phyloP scores from a whole-genome alignment of 1,284 basidiomycete species.

The Moesziomyces sp. region DNA sequence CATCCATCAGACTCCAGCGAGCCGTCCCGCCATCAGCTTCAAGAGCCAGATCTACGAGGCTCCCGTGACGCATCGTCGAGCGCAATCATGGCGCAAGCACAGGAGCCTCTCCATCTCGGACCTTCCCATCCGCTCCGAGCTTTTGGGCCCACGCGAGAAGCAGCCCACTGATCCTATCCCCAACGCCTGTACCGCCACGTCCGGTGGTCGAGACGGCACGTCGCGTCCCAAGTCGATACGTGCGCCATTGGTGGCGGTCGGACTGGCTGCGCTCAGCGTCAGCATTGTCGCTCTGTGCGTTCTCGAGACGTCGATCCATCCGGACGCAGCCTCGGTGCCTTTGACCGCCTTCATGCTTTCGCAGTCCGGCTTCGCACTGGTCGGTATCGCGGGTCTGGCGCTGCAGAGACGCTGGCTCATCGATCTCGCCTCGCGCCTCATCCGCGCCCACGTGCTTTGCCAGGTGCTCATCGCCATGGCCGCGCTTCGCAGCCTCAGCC shows the following conservation, averaged over 20 bases:
- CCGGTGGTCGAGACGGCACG: slow-evolving; percentile 4
- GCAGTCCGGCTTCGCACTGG: slow-evolving; percentile 43
- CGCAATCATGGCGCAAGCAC: slow-evolving; percentile 38
- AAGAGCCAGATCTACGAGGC: slow-evolving; percentile 31
- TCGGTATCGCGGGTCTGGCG: slow-evolving; percentile 35
- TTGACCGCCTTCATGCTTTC: slow-evolving; percentile 51
- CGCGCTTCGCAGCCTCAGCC: slow-evolving; percentile 38
- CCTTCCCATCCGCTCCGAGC: slow-evolving; percentile 10
- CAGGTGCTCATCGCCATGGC: slow-evolving; percentile 46
- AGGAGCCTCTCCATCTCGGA: slow-evolving; percentile 33
- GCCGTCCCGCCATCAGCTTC: slow-evolving; percentile 15
- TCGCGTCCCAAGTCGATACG: slow-evolving; percentile 12
- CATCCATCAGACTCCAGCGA: not conserved
- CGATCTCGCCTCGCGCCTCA: slow-evolving; percentile 50
- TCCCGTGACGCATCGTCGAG: slow-evolving; percentile 19
- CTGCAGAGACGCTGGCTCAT: slow-evolving; percentile 43
- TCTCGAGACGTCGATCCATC: slow-evolving; percentile 41
- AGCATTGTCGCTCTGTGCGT: slow-evolving; percentile 39
- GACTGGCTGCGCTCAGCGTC: slow-evolving; percentile 37
- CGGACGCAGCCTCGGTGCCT: slow-evolving; percentile 46
- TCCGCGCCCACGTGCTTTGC: slow-evolving; percentile 50
- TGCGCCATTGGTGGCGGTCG: slow-evolving; percentile 36
- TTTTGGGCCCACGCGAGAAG: not conserved
- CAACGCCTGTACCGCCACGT: slow-evolving; percentile 2
- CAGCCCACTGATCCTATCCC: not conserved